Base-by-base conservation (phyloP, 108 stramenopile species). In the Nannochloropsis granulata region DNA sequence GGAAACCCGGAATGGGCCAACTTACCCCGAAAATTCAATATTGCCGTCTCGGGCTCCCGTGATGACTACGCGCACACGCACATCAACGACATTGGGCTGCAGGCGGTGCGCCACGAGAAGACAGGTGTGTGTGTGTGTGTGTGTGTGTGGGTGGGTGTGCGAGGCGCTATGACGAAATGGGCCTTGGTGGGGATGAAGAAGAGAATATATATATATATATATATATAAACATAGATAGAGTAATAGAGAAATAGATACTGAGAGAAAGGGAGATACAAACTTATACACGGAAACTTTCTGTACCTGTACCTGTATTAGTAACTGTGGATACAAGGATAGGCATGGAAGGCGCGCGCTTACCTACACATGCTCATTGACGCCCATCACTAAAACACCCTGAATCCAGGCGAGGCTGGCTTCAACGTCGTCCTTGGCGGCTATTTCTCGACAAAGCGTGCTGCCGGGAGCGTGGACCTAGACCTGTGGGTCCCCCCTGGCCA, bases 31-130 rank as follows among this genome's bases (percentile, higher is more conserved):
- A 97, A 97, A 89, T 94, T 97, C 91, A 97, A 97, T 88, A 93
- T 97, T 88, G 96, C 95, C 79, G 89, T 97, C 23, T 92, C 92
- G n/a, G 96, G 96, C 45, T 90, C 92, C 43, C 89, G 94, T 13
- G 95, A 95, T 88, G 96, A 97, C 88, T 96, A 91, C 83, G 92
- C 95, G 23, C 96, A 97, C 91, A 95, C 95, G 12, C 93, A 95
- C 91, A 95, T 97, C 91, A 97, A 97, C 85, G 96, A 97, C 88
- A 89, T 97, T 85, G 96, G 96, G 43, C 89, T 96, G 26, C 89
- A 91, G 83, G 93, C 94, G 9, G 84, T 85, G 46, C 78, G 85
- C 16, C 92, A 95, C 86, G 92, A 91, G 21, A 89, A 90, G n/a
- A 94, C 94, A 12, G 94, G 95, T 24, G 92, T 71, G 85, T 78